Conservation (phyloP, 441 rosid genomes). For the Populus hybrid region DNA sequence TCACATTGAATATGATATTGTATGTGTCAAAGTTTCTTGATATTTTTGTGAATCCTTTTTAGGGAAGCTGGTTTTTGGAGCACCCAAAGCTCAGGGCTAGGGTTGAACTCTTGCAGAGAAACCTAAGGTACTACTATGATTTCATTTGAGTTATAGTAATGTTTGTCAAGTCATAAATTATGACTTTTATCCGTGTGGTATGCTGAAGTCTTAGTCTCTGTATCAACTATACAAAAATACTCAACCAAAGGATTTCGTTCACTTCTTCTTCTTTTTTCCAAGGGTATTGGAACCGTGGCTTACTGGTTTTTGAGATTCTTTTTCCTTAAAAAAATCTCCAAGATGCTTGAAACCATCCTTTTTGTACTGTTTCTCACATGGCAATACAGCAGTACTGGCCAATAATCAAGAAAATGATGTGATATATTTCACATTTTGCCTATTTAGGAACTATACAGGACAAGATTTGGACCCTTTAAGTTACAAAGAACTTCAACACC, state of each 20-base stretch:
- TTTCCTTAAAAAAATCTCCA: background rate
- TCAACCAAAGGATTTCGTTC: background rate
- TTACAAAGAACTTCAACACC: slow-evolving; percentile 48
- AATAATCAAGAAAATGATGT: background rate
- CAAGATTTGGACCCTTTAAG: slow-evolving; percentile 46
- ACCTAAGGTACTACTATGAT: slow-evolving; percentile 45
- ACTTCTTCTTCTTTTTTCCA: background rate
- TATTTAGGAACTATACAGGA: slow-evolving; percentile 44
- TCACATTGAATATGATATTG: background rate
- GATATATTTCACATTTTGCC: background rate
- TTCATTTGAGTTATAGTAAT: background rate
- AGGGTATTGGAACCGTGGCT: background rate
- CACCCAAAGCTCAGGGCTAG: slow-evolving; percentile 56
- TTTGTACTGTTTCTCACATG: background rate
- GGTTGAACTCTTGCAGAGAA: slow-evolving; percentile 64
- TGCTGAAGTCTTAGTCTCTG: background rate
- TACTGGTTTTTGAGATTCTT: background rate
- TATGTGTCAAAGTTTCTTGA: background rate
- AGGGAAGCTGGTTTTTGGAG: slow-evolving; percentile 68
- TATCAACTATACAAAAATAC: background rate
- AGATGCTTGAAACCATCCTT: background rate
- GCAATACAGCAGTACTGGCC: background rate
- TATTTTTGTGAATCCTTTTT: background rate
- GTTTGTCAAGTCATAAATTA: background rate
- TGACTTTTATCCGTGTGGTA: background rate